Base-by-base conservation (phyloP, 257 asterid genomes). In the Fraxinus americana region DNA sequence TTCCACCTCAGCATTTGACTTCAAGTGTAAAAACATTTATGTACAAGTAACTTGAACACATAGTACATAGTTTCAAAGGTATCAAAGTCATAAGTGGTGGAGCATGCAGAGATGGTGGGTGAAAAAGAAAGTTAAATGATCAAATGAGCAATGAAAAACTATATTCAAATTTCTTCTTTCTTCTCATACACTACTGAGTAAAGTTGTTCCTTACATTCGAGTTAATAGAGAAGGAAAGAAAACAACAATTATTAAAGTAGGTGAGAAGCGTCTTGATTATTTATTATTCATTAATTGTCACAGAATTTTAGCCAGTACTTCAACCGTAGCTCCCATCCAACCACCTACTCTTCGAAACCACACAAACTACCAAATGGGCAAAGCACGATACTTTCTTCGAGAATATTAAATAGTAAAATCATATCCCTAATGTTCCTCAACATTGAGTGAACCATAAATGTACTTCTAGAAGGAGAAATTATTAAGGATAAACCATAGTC, bases 321-420 rank as follows among this genome's bases (percentile, higher is more conserved):
- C 36, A 48, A 57, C 41, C 4, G n/a, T 41, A 67, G 76, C 36
- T 65, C 72, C 72, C 76, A 79, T 82, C 82, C 73, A 70, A 77
- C 81, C 10, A 81, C 59, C 59, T 48, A 14, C n/a, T 81, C 82
- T 74, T 74, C 41, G 39, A 65, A 70, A 50, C 38, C 32, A 45
- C 14, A 45, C 52, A 13, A 45, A 45, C 16, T 45, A 13, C 19
- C 5, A 30, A 68, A 67, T 32, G 74, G 74, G 19, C 70, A 83
- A 19, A 50, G 23, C 52, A 23, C 10, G 29, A 75, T 23, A 13
- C 34, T 12, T 48, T 75, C 45, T 27, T 23, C 3, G 45, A 38
- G 45, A 39, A 39, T 38, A 17, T 54, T 67, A 48, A 57, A 38
- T 43, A 71, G 50, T 35, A 29, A 14, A 3, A 35, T 21, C 73